Evolutionary conservation across 148 eudicot species (phyloP), one percentile per base, ranked within the genome.

Genomic region (Fagopyrum tataricum): DNA sequence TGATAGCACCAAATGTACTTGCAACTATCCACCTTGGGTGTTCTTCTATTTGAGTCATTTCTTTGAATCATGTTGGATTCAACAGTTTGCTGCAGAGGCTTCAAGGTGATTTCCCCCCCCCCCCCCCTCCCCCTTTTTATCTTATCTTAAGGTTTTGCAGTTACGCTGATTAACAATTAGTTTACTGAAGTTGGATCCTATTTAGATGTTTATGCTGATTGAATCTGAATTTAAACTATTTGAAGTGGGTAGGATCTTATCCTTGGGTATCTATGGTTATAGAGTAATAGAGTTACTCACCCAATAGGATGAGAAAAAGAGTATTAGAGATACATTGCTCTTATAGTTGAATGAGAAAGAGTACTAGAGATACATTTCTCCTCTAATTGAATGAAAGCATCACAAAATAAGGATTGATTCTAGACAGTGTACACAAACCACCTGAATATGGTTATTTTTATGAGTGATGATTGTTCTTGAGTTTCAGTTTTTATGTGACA

Each of bases 61-160:
- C 26, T 44, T 72, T 64, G 44, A 66, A 70, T 21, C 44, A 90
- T 90, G 96, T 67, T 85, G 73, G 96, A 85, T 64, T 74, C 89
- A 49, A 37, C 81, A n/a, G 71, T 80, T 73, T 80, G 76, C 76
- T 81, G 79, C 73, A 74, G 75, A 67, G 73, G 70, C 72, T 83
- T 83, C 67, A 88, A 76, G 88, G 96, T 90, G 81, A 78, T 3
- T 17, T 31, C 37, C 37, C 2, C 2, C 2, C 1, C 37, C 37
- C 31, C 31, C 31, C 37, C 37, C 37, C 1, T n/a, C n/a, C 15
- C 3, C 15, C 6, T 67, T 69, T 2, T 0, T 47, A 5, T 59
- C 14, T 14, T 15, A 4, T n/a, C 37, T 31, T 31, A 31, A 31
- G 40, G 10, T 20, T 56, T 18, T 56, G 20, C 62, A 21, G 23